phyloP scores from a whole-genome alignment of 23 red algal genomes.

The Porphyridium purpureum region DNA sequence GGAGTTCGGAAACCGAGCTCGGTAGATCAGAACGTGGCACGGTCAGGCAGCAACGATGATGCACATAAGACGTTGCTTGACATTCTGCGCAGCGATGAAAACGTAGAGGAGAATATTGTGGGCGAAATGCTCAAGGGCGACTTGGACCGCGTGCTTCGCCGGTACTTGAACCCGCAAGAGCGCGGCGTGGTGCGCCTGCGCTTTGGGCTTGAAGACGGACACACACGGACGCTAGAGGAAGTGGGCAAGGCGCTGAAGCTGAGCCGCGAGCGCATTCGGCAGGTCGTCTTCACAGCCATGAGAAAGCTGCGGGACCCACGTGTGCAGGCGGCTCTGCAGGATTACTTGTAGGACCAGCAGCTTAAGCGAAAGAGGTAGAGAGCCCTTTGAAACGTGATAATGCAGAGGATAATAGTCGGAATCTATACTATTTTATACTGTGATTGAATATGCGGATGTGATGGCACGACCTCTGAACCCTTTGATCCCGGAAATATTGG shows the following conservation, averaged over 20 bases:
- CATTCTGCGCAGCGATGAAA: constrained; percentile 24
- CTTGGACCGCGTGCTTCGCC: constrained; percentile 25
- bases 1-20: constrained; percentile 16
- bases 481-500: too few relatives aligned
- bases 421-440: too few relatives aligned
- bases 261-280: constrained; percentile 66
- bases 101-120: constrained; percentile 60
- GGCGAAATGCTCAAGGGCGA: constrained; percentile 23
- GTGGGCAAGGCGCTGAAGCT: constrained; percentile 21
- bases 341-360: too few relatives aligned
- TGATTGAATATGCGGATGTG: too few relatives aligned
- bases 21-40: constrained; percentile 17
- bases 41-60: constrained; percentile 3
- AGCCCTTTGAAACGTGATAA: too few relatives aligned
- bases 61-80: constrained; percentile 18
- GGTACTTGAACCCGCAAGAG: constrained; percentile 43
- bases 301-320: constrained; percentile 56
- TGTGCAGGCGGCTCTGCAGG: constrained; percentile 19
- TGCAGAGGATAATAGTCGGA: too few relatives aligned
- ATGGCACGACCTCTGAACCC: too few relatives aligned
- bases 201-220: constrained; percentile 90
- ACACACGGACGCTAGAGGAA: constrained; percentile 36
- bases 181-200: constrained; percentile 58
- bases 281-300: constrained; percentile 37
- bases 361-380: too few relatives aligned